Conservation (phyloP, 208 protist genomes). For the Trichomonas tenax region DNA sequence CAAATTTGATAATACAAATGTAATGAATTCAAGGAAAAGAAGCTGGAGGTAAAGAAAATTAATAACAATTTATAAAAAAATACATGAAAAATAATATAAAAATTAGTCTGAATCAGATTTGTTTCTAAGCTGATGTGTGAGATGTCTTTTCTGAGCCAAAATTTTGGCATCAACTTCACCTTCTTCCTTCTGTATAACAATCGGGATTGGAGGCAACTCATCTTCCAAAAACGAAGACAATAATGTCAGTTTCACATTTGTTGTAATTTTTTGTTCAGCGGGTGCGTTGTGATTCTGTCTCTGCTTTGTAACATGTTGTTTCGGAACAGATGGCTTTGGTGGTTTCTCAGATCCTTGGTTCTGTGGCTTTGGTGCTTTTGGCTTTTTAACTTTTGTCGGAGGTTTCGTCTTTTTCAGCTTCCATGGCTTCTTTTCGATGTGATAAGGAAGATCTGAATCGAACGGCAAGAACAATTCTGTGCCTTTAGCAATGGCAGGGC, state of each 20-base stretch:
- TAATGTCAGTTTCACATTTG: not conserved
- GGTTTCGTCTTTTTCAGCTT: not conserved
- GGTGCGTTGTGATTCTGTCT: not conserved
- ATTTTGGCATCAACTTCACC: not conserved
- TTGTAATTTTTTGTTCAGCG: not conserved
- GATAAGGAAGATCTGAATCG: not conserved
- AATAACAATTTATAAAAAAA: no score
- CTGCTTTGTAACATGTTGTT: not conserved
- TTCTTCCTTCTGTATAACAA: not conserved
- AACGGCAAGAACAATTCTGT: not conserved
- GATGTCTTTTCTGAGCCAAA: not conserved
- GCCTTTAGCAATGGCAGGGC: not conserved
- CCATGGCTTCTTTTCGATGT: not conserved
- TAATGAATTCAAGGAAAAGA: no score
- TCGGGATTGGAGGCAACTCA: not conserved
- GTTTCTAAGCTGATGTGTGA: not conserved
- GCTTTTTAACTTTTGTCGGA: not conserved
- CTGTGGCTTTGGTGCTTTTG: not conserved
- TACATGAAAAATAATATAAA: not conserved
- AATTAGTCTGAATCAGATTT: not conserved
- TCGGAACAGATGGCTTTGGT: not conserved
- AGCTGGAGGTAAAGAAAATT: no score
- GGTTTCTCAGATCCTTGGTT: not conserved
- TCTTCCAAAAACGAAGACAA: not conserved
- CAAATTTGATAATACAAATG: no score